Percentiles rank a stretch among this genome's conserved stretches.
Evolutionary conservation across 345 rosid species (phyloP).

Genomic region (Toxicodendron radicans): DNA sequence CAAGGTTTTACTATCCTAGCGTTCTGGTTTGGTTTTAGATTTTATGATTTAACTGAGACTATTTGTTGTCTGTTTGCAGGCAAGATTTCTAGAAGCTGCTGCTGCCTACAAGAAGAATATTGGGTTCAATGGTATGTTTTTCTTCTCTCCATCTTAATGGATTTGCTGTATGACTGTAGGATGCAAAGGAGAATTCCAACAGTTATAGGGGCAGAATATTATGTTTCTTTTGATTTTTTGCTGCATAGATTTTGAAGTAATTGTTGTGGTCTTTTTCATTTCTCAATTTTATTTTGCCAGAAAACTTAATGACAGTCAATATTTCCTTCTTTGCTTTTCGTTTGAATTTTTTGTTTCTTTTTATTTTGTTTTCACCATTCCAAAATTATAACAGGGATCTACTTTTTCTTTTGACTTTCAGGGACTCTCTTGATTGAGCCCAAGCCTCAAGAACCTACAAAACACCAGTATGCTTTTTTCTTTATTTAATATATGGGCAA

Average conservation of each 20-base stretch:
- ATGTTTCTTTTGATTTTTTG: background rate
- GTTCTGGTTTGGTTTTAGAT: background rate
- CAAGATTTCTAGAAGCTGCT: slow-evolving; percentile 80
- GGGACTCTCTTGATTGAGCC: slow-evolving; percentile 91
- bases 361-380: background rate
- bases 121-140: slow-evolving; percentile 76
- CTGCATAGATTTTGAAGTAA: background rate
- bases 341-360: slow-evolving; percentile 8
- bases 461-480: slow-evolving; percentile 61
- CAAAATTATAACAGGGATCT: slow-evolving; percentile 1
- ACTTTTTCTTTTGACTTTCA: slow-evolving; percentile 23
- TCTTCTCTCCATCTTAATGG: background rate
- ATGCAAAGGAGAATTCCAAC: background rate
- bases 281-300: background rate
- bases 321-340: background rate
- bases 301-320: background rate
- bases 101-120: slow-evolving; percentile 92
- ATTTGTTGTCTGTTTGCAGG: slow-evolving; percentile 38
- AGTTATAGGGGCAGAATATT: background rate
- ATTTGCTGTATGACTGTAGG: background rate
- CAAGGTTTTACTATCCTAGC: background rate
- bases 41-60: background rate
- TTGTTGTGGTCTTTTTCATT: too few relatives aligned
- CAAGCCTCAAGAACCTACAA: slow-evolving; percentile 98
- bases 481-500: background rate